Percentiles rank a stretch among this genome's conserved stretches.
These are phyloP conservation scores for Heliosperma pusillum DNA, from an alignment of 148 eudicot genomes.

Conservation along the genomic window DNA sequence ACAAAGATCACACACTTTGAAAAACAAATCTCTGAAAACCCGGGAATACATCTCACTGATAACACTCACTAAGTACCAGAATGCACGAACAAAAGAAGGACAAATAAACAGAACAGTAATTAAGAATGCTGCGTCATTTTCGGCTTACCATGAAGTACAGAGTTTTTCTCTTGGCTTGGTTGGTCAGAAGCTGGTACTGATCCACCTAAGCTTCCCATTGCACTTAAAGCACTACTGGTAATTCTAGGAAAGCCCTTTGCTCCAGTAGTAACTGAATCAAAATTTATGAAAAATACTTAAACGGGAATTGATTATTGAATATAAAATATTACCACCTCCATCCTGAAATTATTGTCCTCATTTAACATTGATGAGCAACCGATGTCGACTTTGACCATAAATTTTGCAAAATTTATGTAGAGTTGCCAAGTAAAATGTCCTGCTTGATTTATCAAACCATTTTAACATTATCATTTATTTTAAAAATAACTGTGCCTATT, in stretches of 20 bases:
- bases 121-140: not conserved
- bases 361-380: not conserved
- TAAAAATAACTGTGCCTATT: not conserved
- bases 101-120: not conserved
- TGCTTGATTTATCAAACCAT: no score
- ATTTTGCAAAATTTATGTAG: not conserved
- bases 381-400: not conserved
- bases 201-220: slow-evolving; percentile 47
- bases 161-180: slow-evolving; percentile 39
- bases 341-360: not conserved
- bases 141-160: slow-evolving; percentile 53
- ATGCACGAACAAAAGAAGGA: not conserved
- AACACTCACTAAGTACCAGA: not conserved
- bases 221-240: slow-evolving; percentile 32
- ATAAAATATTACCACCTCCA: not conserved
- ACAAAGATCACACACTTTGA: not conserved
- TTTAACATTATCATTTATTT: not conserved
- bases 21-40: not conserved
- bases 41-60: not conserved
- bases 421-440: not conserved
- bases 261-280: slow-evolving; percentile 55
- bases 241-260: slow-evolving; percentile 42
- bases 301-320: slow-evolving; percentile 15
- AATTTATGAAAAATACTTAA: slow-evolving; percentile 25
- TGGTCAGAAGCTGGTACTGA: slow-evolving; percentile 41